phyloP scores from a whole-genome alignment of 2,329 filamentous ascomycete genomes.

The Neurospora sp. region DNA sequence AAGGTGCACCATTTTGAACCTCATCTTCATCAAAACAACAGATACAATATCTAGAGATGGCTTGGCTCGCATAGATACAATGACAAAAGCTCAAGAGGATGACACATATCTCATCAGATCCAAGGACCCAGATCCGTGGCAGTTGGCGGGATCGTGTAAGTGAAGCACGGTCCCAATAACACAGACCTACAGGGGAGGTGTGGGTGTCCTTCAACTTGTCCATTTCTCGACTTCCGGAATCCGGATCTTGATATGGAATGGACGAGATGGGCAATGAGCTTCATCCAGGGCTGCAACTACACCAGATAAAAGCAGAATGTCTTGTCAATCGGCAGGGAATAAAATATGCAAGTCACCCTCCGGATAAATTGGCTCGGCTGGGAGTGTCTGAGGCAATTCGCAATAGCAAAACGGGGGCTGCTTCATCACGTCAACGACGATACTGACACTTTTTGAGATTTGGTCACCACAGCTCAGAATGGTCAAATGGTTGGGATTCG shows the following conservation, averaged over 20 bases:
- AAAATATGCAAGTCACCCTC: conserved; percentile 6
- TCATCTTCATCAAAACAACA: not conserved
- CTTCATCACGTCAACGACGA: not conserved
- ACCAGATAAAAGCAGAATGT: not conserved
- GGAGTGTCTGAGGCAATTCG: not conserved
- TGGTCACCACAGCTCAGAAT: not conserved
- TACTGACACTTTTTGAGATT: not conserved
- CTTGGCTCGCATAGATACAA: not conserved
- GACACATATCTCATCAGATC: not conserved
- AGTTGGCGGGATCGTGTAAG: not conserved
- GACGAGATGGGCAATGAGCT: not conserved
- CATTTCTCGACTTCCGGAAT: not conserved
- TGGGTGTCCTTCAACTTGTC: not conserved
- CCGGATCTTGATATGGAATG: not conserved
- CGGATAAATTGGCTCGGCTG: conserved; percentile 11
- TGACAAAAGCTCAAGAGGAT: not conserved
- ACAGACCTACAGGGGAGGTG: not conserved
- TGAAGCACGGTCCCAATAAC: not conserved
- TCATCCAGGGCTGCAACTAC: not conserved
- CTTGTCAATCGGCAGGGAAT: conserved; percentile 5
- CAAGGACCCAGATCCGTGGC: not conserved
- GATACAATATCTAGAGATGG: not conserved
- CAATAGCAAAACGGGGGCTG: not conserved
- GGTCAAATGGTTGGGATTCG: not conserved
- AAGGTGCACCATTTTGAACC: not conserved